Conservation (phyloP, 495 filamentous ascomycete species). For the Podospora fimiseda region DNA sequence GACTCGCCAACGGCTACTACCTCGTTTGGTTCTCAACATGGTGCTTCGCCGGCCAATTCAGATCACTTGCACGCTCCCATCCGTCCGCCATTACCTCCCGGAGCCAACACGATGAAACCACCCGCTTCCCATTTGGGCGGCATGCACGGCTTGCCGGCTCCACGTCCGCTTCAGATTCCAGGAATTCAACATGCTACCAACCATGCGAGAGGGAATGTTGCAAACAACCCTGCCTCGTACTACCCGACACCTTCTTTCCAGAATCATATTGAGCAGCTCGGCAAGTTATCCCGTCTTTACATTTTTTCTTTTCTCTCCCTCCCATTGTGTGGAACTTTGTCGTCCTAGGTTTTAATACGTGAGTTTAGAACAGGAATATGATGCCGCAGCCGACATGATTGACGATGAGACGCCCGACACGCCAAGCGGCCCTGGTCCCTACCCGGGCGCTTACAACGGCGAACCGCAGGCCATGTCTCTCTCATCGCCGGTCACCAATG, state of each 20-base stretch:
- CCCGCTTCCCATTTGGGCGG: conserved; percentile 21
- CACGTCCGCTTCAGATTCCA: conserved; percentile 38
- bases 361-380: conserved; percentile 96
- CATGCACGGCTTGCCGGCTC: conserved; percentile 34
- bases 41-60: conserved; percentile 58
- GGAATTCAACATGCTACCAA: conserved; percentile 28
- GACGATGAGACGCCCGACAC: conserved; percentile 64
- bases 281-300: conserved; percentile 70
- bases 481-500: conserved; percentile 35
- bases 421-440: conserved; percentile 61
- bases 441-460: conserved; percentile 47
- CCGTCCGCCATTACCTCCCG: conserved; percentile 37
- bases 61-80: conserved; percentile 42
- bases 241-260: conserved; percentile 79
- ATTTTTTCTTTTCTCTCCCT: conserved; percentile 39
- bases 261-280: conserved; percentile 94
- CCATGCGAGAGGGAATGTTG: conserved; percentile 28
- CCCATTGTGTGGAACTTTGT: conserved; percentile 60
- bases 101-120: conserved; percentile 34
- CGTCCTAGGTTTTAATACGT: conserved; percentile 75
- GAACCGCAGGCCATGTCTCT: conserved; percentile 38
- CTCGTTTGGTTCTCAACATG: conserved; percentile 63
- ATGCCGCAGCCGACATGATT: conserved; percentile 89
- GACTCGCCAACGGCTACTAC: conserved; percentile 72
- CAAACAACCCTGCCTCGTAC: conserved; percentile 42